Conservation (phyloP, 2,329 filamentous ascomycete genomes). For the Xylaria sp. region DNA sequence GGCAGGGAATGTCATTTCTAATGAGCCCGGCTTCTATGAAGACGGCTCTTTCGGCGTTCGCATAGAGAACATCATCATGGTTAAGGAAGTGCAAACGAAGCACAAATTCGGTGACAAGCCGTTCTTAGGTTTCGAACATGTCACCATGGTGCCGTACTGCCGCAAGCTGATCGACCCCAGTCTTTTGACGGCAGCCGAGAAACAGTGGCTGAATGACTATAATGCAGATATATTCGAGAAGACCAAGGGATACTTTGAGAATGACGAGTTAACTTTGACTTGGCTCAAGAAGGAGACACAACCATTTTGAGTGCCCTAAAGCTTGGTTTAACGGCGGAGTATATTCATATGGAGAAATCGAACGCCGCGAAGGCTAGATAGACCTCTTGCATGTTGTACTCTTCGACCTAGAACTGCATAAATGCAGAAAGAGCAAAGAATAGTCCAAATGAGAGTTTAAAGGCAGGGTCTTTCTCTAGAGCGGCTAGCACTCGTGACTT, state of each 20-base stretch:
- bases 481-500: conserved; percentile 58
- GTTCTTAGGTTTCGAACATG: conserved; percentile 94
- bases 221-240: conserved; percentile 84
- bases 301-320: conserved; percentile 58
- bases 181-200: conserved; percentile 78
- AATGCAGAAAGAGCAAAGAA: conserved; percentile 79
- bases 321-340: conserved; percentile 1
- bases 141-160: conserved; percentile 97
- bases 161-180: conserved; percentile 82
- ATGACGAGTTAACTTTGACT: conserved; percentile 74
- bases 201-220: conserved; percentile 87
- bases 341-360: conserved; percentile 20
- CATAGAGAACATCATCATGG: conserved; percentile 95
- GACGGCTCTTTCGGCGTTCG: conserved; percentile 94
- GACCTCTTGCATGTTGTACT: background rate
- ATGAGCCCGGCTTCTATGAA: conserved; percentile 97
- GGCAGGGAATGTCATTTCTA: conserved; percentile 93
- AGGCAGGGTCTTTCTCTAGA: conserved; percentile 68
- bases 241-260: conserved; percentile 79
- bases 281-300: conserved; percentile 92
- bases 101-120: conserved; percentile 93
- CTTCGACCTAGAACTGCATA: conserved; percentile 55
- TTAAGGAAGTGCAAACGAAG: conserved; percentile 85
- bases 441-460: conserved; percentile 75
- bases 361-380: conserved; percentile 9